Percentiles rank a stretch among this genome's conserved stretches.
phyloP scores from a whole-genome alignment of 2,329 filamentous ascomycete species.

The Drechslerella coelobrocha region DNA sequence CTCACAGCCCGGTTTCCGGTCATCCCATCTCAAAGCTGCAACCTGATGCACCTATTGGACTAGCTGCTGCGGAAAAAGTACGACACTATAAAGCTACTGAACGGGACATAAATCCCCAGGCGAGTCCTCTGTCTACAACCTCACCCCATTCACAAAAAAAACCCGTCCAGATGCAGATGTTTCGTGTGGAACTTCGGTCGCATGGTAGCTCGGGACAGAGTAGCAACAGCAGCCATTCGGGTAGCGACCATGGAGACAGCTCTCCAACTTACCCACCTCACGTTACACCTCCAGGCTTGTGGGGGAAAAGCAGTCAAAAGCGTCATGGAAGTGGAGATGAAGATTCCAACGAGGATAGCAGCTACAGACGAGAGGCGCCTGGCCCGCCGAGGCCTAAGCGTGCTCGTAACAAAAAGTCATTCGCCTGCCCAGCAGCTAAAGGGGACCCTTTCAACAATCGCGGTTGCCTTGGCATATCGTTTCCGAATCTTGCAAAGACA shows the following conservation, averaged over 20 bases:
- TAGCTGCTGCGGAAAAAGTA: too few species aligned
- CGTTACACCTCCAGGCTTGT: conserved; percentile 19
- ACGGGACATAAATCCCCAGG: too few species aligned
- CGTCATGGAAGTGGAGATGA: conserved; percentile 4
- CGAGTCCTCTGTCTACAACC: too few species aligned
- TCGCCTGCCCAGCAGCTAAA: conserved; percentile 44
- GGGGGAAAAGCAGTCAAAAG: conserved; percentile 14
- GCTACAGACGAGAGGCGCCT: neutral
- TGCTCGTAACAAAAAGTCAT: conserved; percentile 4
- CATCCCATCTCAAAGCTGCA: too few species aligned
- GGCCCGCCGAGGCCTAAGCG: neutral
- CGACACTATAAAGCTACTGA: too few species aligned
- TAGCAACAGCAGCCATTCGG: neutral
- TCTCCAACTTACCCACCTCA: conserved; percentile 15
- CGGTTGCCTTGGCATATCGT: conserved; percentile 26
- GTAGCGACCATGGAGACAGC: neutral
- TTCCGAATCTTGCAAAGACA: conserved; percentile 43
- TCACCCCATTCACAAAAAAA: neutral
- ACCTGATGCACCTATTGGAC: too few species aligned
- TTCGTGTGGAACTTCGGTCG: neutral
- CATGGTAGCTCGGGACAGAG: conserved; percentile 4
- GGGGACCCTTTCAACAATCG: conserved; percentile 37
- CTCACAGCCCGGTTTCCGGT: too few species aligned
- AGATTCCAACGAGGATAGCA: conserved; percentile 5
- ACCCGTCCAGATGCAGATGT: too few species aligned